These are phyloP conservation scores for Emericellopsis terricola DNA, from an alignment of 495 filamentous ascomycete genomes.

Conservation along the genomic window DNA sequence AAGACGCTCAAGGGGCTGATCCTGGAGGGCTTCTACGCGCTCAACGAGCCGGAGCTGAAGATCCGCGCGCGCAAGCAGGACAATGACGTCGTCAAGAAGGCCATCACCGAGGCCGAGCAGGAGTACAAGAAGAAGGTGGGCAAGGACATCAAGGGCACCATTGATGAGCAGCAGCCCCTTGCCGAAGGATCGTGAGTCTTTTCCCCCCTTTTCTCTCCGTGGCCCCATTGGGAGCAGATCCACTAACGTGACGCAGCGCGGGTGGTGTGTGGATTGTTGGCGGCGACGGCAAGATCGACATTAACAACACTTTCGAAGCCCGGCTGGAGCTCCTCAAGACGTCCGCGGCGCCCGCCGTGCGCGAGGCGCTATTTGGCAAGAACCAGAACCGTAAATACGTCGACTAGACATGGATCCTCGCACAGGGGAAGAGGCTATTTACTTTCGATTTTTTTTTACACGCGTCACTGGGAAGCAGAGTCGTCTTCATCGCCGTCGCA, in stretches of 20 bases:
- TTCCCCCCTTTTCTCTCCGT: slow-evolving; percentile 1
- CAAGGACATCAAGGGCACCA: slow-evolving; percentile 34
- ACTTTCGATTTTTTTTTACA: no score
- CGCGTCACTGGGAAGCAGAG: neutral
- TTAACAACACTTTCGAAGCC: slow-evolving; percentile 96
- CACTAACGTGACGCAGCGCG: slow-evolving; percentile 31
- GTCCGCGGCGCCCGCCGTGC: slow-evolving; percentile 68
- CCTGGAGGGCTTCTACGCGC: slow-evolving; percentile 75
- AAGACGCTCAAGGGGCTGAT: slow-evolving; percentile 57
- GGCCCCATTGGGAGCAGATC: neutral
- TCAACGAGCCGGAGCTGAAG: slow-evolving; percentile 60
- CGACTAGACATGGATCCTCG: no score
- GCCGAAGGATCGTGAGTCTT: slow-evolving; percentile 68
- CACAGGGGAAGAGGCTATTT: no score
- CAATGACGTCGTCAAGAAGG: slow-evolving; percentile 49
- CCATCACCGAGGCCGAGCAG: slow-evolving; percentile 50
- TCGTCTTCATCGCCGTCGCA: neutral
- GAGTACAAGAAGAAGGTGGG: slow-evolving; percentile 67
- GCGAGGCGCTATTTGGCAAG: slow-evolving; percentile 72
- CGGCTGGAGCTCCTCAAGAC: slow-evolving; percentile 68
- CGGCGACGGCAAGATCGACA: slow-evolving; percentile 82
- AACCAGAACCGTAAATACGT: slow-evolving; percentile 89
- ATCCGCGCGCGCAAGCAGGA: slow-evolving; percentile 69
- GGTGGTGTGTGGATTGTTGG: slow-evolving; percentile 72
- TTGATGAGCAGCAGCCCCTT: slow-evolving; percentile 67